Conservation (phyloP, 306 rosid species). For the Dryas octopetala region DNA sequence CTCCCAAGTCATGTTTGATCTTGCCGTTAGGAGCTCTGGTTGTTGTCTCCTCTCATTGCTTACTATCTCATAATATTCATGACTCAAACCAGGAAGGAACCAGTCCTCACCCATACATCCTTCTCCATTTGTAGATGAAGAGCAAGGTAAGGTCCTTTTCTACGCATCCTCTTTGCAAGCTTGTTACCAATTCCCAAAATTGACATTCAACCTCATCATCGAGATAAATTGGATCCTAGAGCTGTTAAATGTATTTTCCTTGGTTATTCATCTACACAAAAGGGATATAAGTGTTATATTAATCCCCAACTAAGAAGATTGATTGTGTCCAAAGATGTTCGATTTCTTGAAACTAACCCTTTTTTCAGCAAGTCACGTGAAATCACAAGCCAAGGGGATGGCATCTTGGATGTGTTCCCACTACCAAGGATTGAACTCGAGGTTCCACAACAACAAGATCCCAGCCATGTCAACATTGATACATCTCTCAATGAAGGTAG, state of each 20-base stretch:
- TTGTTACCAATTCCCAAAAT: slow-evolving; percentile 73
- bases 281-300: no score
- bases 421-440: not conserved
- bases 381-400: not conserved
- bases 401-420: not conserved
- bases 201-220: not conserved
- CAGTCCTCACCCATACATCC: slow-evolving; percentile 99
- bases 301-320: not conserved
- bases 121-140: slow-evolving; percentile 95
- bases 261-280: no score
- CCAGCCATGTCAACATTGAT: not conserved
- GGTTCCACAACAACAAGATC: not conserved
- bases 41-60: slow-evolving; percentile 64
- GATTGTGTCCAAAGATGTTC: not conserved
- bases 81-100: slow-evolving; percentile 85
- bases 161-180: slow-evolving; percentile 73
- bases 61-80: slow-evolving; percentile 63
- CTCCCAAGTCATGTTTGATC: slow-evolving; percentile 72
- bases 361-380: not conserved
- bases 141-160: slow-evolving; percentile 91
- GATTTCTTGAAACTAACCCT: not conserved
- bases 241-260: no score
- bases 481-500: not conserved
- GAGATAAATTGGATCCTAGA: no score
- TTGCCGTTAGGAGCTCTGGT: slow-evolving; percentile 86